A percentile compares a stretch with the other conserved stretches of the same genome.
phyloP scores from a whole-genome alignment of 495 filamentous ascomycete species.

The Barbatosphaeria neglecta region DNA sequence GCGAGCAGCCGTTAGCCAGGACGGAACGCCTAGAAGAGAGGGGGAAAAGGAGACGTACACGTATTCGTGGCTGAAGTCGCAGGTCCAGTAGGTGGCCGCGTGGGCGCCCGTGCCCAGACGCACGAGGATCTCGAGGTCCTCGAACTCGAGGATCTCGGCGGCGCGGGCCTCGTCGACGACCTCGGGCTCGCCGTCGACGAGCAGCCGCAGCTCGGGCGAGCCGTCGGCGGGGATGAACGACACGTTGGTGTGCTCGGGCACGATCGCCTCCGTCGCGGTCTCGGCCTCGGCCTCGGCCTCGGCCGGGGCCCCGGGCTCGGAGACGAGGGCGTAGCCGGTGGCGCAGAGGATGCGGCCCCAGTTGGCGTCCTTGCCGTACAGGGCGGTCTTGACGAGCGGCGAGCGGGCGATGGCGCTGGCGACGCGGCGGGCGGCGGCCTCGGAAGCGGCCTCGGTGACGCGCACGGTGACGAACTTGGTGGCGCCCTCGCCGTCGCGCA shows the following conservation, averaged over 20 bases:
- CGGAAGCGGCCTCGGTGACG: slow-evolving; percentile 60
- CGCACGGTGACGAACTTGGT: slow-evolving; percentile 95
- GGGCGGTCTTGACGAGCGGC: slow-evolving; percentile 89
- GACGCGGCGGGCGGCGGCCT: slow-evolving; percentile 53
- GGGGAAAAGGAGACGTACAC: neutral
- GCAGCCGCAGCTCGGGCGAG: slow-evolving; percentile 63
- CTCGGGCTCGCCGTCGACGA: slow-evolving; percentile 88
- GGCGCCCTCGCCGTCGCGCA: slow-evolving; percentile 93
- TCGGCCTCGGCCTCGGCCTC: slow-evolving; percentile 45
- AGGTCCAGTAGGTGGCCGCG: slow-evolving; percentile 84
- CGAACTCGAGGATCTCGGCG: slow-evolving; percentile 72
- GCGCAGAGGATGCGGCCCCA: slow-evolving; percentile 95
- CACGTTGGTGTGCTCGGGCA: slow-evolving; percentile 78
- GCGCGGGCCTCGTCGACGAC: slow-evolving; percentile 82
- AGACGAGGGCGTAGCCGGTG: slow-evolving; percentile 74
- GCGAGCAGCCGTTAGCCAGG: slow-evolving; percentile 1
- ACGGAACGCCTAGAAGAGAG: neutral
- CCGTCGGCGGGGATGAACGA: slow-evolving; percentile 85
- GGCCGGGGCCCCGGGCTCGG: slow-evolving; percentile 32
- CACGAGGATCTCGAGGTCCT: slow-evolving; percentile 73
- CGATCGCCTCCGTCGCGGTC: no score
- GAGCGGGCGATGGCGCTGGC: slow-evolving; percentile 87
- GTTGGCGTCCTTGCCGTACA: slow-evolving; percentile 96
- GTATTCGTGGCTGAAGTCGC: slow-evolving; percentile 94
- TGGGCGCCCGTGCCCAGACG: slow-evolving; percentile 59